Percentiles rank a stretch among this genome's conserved stretches.
Conservation (phyloP, 352 stramenopile genomes). For the Globisporangium ultimum region DNA sequence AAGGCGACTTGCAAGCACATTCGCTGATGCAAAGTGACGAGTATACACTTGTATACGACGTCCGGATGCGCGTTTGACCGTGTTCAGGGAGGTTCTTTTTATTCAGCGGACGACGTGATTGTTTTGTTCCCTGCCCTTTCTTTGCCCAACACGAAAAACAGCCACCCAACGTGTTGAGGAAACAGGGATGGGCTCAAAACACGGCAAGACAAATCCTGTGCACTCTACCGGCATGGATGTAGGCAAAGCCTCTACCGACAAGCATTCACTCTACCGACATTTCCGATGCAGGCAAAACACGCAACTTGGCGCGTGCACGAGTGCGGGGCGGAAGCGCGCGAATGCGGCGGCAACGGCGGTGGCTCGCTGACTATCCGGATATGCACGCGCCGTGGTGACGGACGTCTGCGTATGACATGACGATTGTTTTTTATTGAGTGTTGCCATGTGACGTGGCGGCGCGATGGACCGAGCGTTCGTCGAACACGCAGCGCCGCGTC, state of each 20-base stretch:
- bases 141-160: slow-evolving; percentile 16
- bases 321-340: too few relatives aligned
- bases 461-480: neutral
- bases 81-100: neutral
- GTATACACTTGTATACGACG: too few relatives aligned
- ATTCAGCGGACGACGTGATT: too few relatives aligned
- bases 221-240: neutral
- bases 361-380: too few relatives aligned
- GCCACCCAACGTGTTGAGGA: neutral
- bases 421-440: too few relatives aligned
- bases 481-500: neutral
- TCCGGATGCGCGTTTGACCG: neutral
- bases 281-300: neutral
- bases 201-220: slow-evolving; percentile 3
- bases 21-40: too few relatives aligned
- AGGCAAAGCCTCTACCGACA: too few relatives aligned
- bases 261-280: neutral
- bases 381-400: too few relatives aligned
- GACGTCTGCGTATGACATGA: too few relatives aligned
- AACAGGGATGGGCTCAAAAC: slow-evolving; percentile 4
- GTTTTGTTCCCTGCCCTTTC: slow-evolving; percentile 3
- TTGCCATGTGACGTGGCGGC: neutral
- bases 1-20: too few relatives aligned
- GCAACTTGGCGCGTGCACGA: neutral
- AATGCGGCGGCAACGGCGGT: too few relatives aligned